These are phyloP conservation scores for Pistacia integerrima DNA, from an alignment of 345 rosid species.

Conservation along the genomic window DNA sequence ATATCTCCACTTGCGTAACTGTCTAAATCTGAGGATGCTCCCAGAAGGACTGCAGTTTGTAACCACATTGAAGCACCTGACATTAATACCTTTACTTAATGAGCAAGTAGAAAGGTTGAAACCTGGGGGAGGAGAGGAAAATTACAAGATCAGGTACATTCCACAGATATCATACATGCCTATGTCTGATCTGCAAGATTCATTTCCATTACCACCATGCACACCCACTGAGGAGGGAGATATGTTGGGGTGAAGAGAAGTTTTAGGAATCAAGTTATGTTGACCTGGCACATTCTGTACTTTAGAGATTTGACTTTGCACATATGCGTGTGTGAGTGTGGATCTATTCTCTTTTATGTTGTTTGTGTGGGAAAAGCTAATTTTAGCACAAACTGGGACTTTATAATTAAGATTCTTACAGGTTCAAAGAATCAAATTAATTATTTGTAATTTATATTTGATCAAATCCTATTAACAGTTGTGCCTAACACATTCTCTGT, in stretches of 20 bases:
- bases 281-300: background rate
- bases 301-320: background rate
- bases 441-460: background rate
- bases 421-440: background rate
- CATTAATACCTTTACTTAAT: slow-evolving; percentile 38
- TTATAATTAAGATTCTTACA: background rate
- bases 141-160: slow-evolving; percentile 44
- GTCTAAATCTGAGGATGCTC: slow-evolving; percentile 34
- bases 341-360: background rate
- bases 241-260: background rate
- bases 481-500: background rate
- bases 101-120: slow-evolving; percentile 36
- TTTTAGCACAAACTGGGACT: background rate
- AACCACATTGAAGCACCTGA: slow-evolving; percentile 32
- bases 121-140: slow-evolving; percentile 44
- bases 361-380: background rate
- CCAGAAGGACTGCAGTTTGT: slow-evolving; percentile 48
- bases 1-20: slow-evolving; percentile 36
- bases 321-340: background rate
- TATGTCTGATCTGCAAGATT: slow-evolving; percentile 17
- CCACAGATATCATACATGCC: slow-evolving; percentile 28
- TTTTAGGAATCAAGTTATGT: slow-evolving; percentile 7
- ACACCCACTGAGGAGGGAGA: background rate
- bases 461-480: background rate
- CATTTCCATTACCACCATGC: slow-evolving; percentile 9